These are phyloP conservation scores for Pythium vanterpoolii DNA, from an alignment of 352 stramenopile species.

Conservation along the genomic window DNA sequence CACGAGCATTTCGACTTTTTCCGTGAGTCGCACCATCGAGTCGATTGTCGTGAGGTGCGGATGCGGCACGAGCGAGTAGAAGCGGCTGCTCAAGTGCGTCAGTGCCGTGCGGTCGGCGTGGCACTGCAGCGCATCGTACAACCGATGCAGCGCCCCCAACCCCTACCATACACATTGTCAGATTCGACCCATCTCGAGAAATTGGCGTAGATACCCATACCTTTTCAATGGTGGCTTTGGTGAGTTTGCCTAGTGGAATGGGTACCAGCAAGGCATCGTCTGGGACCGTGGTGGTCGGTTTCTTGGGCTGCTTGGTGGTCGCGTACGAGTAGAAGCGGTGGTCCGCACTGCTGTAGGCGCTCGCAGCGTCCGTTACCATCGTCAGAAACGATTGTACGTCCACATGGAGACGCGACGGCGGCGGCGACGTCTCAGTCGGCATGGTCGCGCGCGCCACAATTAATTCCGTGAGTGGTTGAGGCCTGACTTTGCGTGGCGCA, in stretches of 20 bases:
- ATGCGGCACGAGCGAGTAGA: conserved; percentile 67
- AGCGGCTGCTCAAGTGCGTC: conserved; percentile 53
- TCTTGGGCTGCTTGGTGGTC: conserved; percentile 29
- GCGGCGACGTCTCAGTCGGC: conserved; percentile 21
- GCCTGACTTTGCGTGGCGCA: conserved; percentile 17
- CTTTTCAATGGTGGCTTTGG: conserved; percentile 38
- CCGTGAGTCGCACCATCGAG: conserved; percentile 63
- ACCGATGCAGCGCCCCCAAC: conserved; percentile 58
- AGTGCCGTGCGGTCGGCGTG: conserved; percentile 35
- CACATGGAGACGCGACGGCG: conserved; percentile 38
- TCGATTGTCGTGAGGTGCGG: conserved; percentile 51
- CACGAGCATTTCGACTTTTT: conserved; percentile 57
- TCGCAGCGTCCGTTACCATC: conserved; percentile 35
- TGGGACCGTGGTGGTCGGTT: background rate
- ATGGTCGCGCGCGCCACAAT: conserved; percentile 1
- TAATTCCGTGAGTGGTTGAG: conserved; percentile 13
- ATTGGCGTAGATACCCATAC: conserved; percentile 7
- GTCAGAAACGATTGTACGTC: conserved; percentile 54
- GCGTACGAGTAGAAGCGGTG: conserved; percentile 8
- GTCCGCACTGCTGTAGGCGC: conserved; percentile 27
- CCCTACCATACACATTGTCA: conserved; percentile 23
- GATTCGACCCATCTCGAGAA: background rate
- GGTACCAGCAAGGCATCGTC: conserved; percentile 11
- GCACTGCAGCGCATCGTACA: conserved; percentile 51
- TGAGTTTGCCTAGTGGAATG: conserved; percentile 39